phyloP scores from a whole-genome alignment of 1,284 basidiomycete genomes.

The Trichosporon sp. region DNA sequence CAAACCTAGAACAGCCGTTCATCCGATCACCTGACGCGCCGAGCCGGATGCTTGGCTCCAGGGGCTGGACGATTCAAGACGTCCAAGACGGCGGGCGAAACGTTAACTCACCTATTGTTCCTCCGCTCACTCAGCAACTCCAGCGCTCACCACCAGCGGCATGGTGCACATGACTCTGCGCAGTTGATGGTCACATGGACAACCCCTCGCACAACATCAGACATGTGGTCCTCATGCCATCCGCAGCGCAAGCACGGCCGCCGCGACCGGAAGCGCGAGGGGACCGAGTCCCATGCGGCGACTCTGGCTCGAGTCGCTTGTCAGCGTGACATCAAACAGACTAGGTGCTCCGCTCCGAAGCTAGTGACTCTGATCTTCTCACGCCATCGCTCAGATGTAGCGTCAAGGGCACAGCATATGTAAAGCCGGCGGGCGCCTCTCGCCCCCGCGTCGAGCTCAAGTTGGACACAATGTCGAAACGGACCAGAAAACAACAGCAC shows the following conservation, averaged over 20 bases:
- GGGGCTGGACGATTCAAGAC: not conserved
- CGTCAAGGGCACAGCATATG: not conserved
- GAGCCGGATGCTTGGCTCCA: not conserved
- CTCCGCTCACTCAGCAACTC: no score
- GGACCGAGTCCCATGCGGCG: not conserved
- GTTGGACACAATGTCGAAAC: not conserved
- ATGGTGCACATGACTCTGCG: not conserved
- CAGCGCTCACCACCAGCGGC: not conserved
- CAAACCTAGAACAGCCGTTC: not conserved
- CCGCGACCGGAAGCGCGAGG: not conserved
- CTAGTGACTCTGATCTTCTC: not conserved
- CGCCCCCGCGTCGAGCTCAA: not conserved
- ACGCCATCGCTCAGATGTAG: not conserved
- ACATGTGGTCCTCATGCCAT: not conserved
- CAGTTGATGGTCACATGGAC: not conserved
- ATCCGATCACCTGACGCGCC: not conserved
- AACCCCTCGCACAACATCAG: not conserved
- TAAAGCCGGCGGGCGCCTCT: not conserved
- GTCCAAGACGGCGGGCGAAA: not conserved
- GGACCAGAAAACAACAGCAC: not conserved
- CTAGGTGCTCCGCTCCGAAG: not conserved
- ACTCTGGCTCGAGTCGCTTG: no score
- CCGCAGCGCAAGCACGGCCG: not conserved
- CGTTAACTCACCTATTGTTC: not conserved
- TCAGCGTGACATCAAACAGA: no score